Evolutionary conservation across 352 stramenopile genomes (phyloP), one percentile per base, ranked within the genome.

Genomic region (Phytophthora quininea): DNA sequence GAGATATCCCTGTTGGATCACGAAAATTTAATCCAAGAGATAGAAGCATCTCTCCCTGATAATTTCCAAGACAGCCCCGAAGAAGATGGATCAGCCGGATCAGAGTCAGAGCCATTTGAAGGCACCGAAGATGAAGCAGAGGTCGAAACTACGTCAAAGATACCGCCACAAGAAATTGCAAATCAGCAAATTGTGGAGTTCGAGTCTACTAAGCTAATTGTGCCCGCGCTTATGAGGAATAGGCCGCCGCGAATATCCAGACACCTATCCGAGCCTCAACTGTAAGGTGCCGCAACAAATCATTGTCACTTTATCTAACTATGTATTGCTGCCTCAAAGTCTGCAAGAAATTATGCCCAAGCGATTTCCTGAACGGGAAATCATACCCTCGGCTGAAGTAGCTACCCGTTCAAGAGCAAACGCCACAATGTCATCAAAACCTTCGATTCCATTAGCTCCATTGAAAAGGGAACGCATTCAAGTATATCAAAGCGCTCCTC

Each of bases 101-200:
- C 84, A 4, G 84, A 94, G 51, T 92, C 86, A 0, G 85, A 94
- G 54, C 84, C 82, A 15, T 93, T 84, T 1, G 80, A 76, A 1
- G 82, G 92, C 60, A 84, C 90, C 65, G 88, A 84, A 64, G 86
- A 91, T 45, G 67, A 82, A 45, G 70, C 81, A n/a, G 67, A 82
- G 10, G 68, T 69, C 5, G 63, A 85, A 32, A 47, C 51, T 1
- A 56, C 63, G n/a, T 71, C 35, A 10, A 62, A 65, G 54, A 50
- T 9, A 32, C 29, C 32, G 42, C 11, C 48, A 38, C 29, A 38
- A 54, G 4, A n/a, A n/a, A 38, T 45, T 27, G 19, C 19, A 24
- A 24, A 24, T 24, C 19, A 24, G 19, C 19, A 24, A 24, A 24
- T 24, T 24, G 19, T 24, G 19, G 60, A 69, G 40, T 42, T 19